phyloP scores from a whole-genome alignment of 257 asterid genomes.

The Avicennia marina region DNA sequence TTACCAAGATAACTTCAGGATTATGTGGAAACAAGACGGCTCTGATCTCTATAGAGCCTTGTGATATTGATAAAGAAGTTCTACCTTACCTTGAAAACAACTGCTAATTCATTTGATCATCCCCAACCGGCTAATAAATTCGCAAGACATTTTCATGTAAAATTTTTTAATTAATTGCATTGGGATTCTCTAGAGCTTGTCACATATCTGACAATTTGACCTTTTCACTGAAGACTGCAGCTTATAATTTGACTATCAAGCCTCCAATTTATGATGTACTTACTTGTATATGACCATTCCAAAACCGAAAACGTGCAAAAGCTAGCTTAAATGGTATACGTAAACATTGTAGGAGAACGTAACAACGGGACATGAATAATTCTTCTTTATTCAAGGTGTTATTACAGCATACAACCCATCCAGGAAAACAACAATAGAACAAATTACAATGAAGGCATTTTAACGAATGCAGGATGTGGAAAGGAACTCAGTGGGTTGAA shows the following conservation, averaged over 20 bases:
- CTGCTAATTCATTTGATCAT: neutral
- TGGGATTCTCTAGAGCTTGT: too few relatives aligned
- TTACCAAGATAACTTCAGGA: too few relatives aligned
- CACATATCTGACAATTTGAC: too few relatives aligned
- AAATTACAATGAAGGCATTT: slow-evolving; percentile 17
- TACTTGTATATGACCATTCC: too few relatives aligned
- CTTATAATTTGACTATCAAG: too few relatives aligned
- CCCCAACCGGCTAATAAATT: neutral
- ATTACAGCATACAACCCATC: slow-evolving; percentile 20
- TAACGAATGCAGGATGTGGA: slow-evolving; percentile 11
- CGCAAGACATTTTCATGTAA: neutral
- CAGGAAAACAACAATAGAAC: neutral
- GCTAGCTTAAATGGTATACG: neutral
- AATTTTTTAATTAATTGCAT: too few relatives aligned
- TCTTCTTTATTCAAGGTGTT: slow-evolving; percentile 27
- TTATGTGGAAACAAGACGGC: too few relatives aligned
- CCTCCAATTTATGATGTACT: too few relatives aligned
- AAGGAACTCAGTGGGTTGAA: too few relatives aligned
- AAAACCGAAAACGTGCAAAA: too few relatives aligned
- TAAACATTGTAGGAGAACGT: neutral
- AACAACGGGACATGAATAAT: slow-evolving; percentile 2
- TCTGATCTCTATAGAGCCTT: too few relatives aligned
- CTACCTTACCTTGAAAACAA: neutral
- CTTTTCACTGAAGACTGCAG: too few relatives aligned
- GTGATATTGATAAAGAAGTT: neutral